These are phyloP conservation scores for Aspergillus sojae DNA, from an alignment of 2,329 filamentous ascomycete species.

Conservation along the genomic window DNA sequence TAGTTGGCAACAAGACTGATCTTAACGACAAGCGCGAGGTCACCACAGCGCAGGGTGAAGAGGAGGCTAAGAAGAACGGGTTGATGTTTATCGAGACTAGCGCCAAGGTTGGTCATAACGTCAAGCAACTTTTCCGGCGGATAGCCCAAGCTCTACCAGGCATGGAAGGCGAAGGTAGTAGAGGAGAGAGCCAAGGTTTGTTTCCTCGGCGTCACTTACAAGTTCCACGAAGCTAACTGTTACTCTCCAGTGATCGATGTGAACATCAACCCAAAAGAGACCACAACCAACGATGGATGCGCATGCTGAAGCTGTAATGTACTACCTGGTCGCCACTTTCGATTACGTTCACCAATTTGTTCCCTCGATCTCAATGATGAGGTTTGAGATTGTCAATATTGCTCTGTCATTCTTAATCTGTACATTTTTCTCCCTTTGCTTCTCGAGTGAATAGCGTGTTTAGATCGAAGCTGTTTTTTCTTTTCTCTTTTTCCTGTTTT, in stretches of 20 bases:
- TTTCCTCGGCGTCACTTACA: slow-evolving; percentile 24
- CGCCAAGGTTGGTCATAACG: slow-evolving; percentile 96
- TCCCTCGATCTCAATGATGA: slow-evolving; percentile 28
- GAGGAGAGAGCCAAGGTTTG: slow-evolving; percentile 79
- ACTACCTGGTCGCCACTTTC: slow-evolving; percentile 17
- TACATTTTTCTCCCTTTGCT: slow-evolving; percentile 38
- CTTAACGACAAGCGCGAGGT: slow-evolving; percentile 98
- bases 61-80: slow-evolving; percentile 96
- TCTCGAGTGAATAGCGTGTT: slow-evolving; percentile 36
- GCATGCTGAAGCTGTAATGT: slow-evolving; percentile 54
- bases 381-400: slow-evolving; percentile 40
- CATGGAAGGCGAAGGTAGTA: slow-evolving; percentile 89
- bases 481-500: slow-evolving; percentile 2
- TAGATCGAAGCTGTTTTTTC: slow-evolving; percentile 24
- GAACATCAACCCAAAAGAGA: slow-evolving; percentile 73
- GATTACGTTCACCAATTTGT: slow-evolving; percentile 10
- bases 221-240: slow-evolving; percentile 27
- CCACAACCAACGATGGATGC: slow-evolving; percentile 73
- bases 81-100: slow-evolving; percentile 99
- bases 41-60: slow-evolving; percentile 92
- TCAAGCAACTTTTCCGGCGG: slow-evolving; percentile 94
- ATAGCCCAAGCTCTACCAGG: slow-evolving; percentile 97
- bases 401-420: slow-evolving; percentile 37
- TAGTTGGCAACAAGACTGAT: slow-evolving; percentile 99
- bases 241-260: slow-evolving; percentile 80